A percentile compares a stretch with the other conserved stretches of the same genome.
Evolutionary conservation across 352 stramenopile species (phyloP).

Genomic region (Elongisporangium senticosum): DNA sequence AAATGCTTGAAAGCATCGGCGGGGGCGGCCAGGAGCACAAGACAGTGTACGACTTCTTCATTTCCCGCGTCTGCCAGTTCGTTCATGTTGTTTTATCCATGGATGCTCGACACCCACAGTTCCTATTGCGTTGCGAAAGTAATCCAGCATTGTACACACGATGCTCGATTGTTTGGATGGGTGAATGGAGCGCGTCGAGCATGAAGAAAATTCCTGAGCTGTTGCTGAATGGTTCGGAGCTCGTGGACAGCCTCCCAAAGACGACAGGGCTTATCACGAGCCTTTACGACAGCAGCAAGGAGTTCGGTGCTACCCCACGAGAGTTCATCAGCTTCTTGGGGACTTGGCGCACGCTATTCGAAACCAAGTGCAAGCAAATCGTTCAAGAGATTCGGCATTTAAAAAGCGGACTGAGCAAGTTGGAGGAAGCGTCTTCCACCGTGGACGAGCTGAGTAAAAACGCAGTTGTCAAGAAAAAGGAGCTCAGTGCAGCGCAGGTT

Average conservation of each 20-base stretch:
- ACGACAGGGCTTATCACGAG: slow-evolving; percentile 49
- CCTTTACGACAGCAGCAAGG: slow-evolving; percentile 63
- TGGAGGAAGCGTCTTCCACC: slow-evolving; percentile 86
- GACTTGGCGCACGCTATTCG: slow-evolving; percentile 75
- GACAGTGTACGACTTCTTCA: slow-evolving; percentile 93
- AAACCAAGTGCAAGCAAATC: slow-evolving; percentile 76
- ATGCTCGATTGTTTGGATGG: slow-evolving; percentile 92
- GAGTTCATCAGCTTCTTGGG: slow-evolving; percentile 86
- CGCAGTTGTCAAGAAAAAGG: slow-evolving; percentile 86
- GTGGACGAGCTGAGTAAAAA: slow-evolving; percentile 90
- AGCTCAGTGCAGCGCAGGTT: slow-evolving; percentile 83
- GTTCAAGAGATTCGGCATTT: slow-evolving; percentile 86
- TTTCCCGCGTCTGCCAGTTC: slow-evolving; percentile 83
- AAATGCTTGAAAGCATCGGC: slow-evolving; percentile 82
- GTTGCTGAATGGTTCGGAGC: slow-evolving; percentile 48
- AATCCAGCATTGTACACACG: slow-evolving; percentile 92
- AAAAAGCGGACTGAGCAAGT: slow-evolving; percentile 86
- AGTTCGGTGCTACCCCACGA: slow-evolving; percentile 67
- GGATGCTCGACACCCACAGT: slow-evolving; percentile 63
- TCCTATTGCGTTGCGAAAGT: slow-evolving; percentile 87
- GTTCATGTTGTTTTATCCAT: slow-evolving; percentile 87
- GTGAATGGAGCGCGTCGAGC: slow-evolving; percentile 77
- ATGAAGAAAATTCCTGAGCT: slow-evolving; percentile 78
- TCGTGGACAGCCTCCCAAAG: slow-evolving; percentile 51
- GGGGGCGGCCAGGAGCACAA: slow-evolving; percentile 39